A percentile compares a stretch with the other conserved stretches of the same genome.
Conservation (phyloP, 768 basidiomycete genomes). For the Phaeotremella skinneri region DNA sequence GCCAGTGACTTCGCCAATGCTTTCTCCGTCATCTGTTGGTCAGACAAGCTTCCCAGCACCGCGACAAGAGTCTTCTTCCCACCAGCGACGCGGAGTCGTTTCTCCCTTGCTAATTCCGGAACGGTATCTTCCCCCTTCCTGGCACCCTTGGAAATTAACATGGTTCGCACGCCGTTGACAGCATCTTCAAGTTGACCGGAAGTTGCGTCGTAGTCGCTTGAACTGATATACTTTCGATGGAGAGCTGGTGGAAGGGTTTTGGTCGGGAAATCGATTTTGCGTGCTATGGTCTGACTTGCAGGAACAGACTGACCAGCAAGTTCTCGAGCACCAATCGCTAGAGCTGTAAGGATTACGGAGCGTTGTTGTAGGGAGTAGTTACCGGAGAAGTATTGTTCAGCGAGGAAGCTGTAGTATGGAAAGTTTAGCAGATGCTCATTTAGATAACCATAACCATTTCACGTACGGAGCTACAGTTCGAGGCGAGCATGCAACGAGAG, state of each 20-base stretch:
- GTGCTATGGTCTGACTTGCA: constrained; percentile 28
- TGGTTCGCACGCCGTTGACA: constrained; percentile 63
- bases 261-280: constrained; percentile 66
- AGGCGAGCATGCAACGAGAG: constrained; percentile 77
- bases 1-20: background rate
- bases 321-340: constrained; percentile 83
- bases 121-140: constrained; percentile 60
- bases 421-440: background rate
- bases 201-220: constrained; percentile 48
- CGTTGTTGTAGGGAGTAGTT: constrained; percentile 88
- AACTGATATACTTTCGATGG: constrained; percentile 66
- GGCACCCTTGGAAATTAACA: constrained; percentile 64
- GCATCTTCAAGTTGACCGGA: constrained; percentile 59
- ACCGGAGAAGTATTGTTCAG: constrained; percentile 90
- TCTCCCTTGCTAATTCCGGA: constrained; percentile 68
- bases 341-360: constrained; percentile 75
- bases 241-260: constrained; percentile 70
- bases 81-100: constrained; percentile 63
- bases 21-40: constrained; percentile 18
- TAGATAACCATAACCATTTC: background rate
- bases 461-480: constrained; percentile 76
- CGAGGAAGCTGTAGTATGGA: constrained; percentile 61
- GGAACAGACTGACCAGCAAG: constrained; percentile 60
- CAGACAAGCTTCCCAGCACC: constrained; percentile 26
- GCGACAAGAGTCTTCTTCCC: constrained; percentile 23